Evolutionary conservation across 202 grass and related monocot genomes (phyloP).

Genomic region (Cymbopogon flexuosus): DNA sequence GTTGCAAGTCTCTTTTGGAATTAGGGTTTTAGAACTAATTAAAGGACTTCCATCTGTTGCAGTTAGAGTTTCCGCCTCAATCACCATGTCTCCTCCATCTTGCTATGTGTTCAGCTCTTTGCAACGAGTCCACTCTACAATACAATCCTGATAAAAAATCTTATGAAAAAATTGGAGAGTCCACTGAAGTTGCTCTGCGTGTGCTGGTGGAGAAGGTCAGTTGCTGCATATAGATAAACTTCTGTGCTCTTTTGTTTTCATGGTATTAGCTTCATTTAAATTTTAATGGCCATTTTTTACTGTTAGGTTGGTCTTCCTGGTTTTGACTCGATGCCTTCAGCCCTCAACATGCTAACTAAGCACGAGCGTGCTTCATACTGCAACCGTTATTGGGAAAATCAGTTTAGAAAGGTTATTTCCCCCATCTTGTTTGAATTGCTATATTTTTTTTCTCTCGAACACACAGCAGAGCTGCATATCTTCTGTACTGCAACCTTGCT

Average conservation of each 20-base stretch:
- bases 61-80: slow-evolving; percentile 97
- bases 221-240: slow-evolving; percentile 14
- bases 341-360: slow-evolving; percentile 86
- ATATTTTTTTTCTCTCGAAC: background rate
- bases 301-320: slow-evolving; percentile 96
- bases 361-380: slow-evolving; percentile 95
- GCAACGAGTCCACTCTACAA: slow-evolving; percentile 94
- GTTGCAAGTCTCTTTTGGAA: slow-evolving; percentile 6
- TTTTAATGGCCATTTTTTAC: slow-evolving; percentile 29
- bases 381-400: slow-evolving; percentile 96
- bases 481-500: too few species aligned
- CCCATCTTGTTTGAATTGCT: slow-evolving; percentile 32
- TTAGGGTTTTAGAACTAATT: slow-evolving; percentile 23
- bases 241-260: slow-evolving; percentile 6
- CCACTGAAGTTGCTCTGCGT: slow-evolving; percentile 96
- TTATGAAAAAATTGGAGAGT: slow-evolving; percentile 99
- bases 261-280: slow-evolving; percentile 15
- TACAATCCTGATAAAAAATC: slow-evolving; percentile 91
- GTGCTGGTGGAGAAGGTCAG: slow-evolving; percentile 95
- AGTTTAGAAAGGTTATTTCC: slow-evolving; percentile 91
- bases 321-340: slow-evolving; percentile 98
- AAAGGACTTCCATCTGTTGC: slow-evolving; percentile 39
- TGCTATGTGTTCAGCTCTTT: slow-evolving; percentile 98
- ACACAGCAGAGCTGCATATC: background rate
- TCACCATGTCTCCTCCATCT: slow-evolving; percentile 93